Base-by-base conservation (phyloP, 176 grass and related monocot species). In the Miscanthus lutarioriparius region DNA sequence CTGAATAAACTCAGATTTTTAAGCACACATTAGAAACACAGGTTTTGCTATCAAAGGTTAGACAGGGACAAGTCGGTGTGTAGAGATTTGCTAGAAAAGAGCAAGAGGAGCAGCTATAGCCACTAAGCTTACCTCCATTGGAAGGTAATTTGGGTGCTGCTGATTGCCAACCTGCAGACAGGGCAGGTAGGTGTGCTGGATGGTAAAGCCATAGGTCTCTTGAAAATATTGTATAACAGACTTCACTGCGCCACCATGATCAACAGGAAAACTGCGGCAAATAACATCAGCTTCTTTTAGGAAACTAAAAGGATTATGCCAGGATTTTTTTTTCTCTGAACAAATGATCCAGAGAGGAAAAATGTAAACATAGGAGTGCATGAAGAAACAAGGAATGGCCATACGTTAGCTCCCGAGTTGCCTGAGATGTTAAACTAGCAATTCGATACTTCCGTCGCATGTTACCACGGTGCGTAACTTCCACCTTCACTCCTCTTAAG, bases 401-500 rank as follows among this genome's bases (percentile, higher is more conserved):
- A 26, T 91, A 98, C 96, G 78, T 98, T 58, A 98, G 78, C 58
- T 98, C 96, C 39, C 91, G 81, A 74, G 96, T 98, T 72, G 93
- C 70, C 78, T 94, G 93, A 22, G 86, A 40, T 84, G 96, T 98
- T 66, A 94, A 87, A 76, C 93, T 86, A 92, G 91, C 88, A 85
- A 98, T 98, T 25, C 91, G 85, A 79, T 98, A 98, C 83, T 94
- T 98, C n/a, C 96, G 86, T 26, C 93, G 88, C 82, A 95, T 98
- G 81, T 98, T 98, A 27, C 96, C 91, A 85, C 96, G 96, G 75
- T 98, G 96, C 63, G 96, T 98, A 63, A 98, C 96, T 88, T 95
- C 96, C 39, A 98, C 93, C 77, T 92, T 95, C 17, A 98, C 93
- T 71, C 96, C 93, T 82, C 88, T 93, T 56, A 98, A 73, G 66